phyloP scores from a whole-genome alignment of 2,329 filamentous ascomycete genomes.

The Pestalotiopsis sp. region DNA sequence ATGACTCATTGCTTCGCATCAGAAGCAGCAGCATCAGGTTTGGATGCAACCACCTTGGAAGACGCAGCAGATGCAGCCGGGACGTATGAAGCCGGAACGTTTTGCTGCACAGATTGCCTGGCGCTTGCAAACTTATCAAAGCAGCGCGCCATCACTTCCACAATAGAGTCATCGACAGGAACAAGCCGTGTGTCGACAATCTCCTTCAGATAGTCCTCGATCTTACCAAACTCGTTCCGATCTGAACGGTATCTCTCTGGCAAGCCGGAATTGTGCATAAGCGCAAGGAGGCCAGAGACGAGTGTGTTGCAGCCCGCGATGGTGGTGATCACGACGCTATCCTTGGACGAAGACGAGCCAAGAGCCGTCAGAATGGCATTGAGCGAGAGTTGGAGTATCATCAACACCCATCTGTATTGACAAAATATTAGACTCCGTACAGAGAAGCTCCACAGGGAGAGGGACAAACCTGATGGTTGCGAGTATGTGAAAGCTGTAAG shows the following conservation, averaged over 20 bases:
- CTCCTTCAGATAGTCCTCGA: constrained; percentile 53
- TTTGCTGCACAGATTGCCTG: constrained; percentile 47
- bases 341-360: constrained; percentile 39
- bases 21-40: not conserved
- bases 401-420: constrained; percentile 44
- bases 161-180: constrained; percentile 40
- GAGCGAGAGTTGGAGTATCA: constrained; percentile 51
- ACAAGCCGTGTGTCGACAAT: constrained; percentile 50
- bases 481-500: constrained; percentile 45
- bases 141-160: constrained; percentile 49
- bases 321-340: constrained; percentile 47
- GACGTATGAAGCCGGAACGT: constrained; percentile 45
- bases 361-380: constrained; percentile 52
- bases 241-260: constrained; percentile 53
- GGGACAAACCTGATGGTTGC: constrained; percentile 24
- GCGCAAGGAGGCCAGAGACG: constrained; percentile 49
- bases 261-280: constrained; percentile 56
- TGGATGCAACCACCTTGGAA: not conserved
- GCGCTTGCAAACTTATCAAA: constrained; percentile 48
- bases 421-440: no score
- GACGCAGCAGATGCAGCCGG: constrained; percentile 11
- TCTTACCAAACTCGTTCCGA: constrained; percentile 48
- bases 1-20: not conserved
- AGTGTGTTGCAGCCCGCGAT: constrained; percentile 53
- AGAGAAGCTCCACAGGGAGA: not conserved